Base-by-base conservation (phyloP, 2,329 filamentous ascomycete species). In the Colletotrichum somersetense region DNA sequence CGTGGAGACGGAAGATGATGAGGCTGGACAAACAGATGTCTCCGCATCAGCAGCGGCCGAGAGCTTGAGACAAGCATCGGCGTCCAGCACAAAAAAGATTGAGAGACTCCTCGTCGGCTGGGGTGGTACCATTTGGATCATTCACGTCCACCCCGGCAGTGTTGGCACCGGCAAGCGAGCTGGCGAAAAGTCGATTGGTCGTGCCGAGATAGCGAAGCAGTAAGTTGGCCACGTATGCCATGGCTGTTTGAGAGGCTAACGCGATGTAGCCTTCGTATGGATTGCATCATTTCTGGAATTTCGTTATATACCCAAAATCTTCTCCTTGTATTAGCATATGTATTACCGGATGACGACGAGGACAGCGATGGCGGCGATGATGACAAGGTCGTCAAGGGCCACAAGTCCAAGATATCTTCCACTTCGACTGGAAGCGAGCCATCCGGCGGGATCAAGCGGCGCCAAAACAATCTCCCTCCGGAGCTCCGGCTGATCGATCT, bases 251-350 rank as follows among this genome's bases (percentile, higher is more conserved):
- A 16, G 46, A 42, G 16, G 56, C 80, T 83, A 76, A 83, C 79
- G 33, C 74, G 62, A 35, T 35, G 23, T 75, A 95, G 92, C 83
- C 89, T 98, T 83, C 93, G 95, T 78, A 97, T 96, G 83, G 96
- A 99, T 85, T 98, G 96, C 86, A 95, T 97, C 81, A 94, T 99
- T 85, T 97, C 96, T 80, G 96, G 96, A 78, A 92, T 99, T 82
- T 97, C 96, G 75, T 88, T 99, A 83, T 98, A 98, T 90, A 97
- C 95, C 80, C 94, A 94, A 80, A 96, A 90, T 79, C 87, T 97
- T 76, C 88, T 99, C 81, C 89, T 97, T 77, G 92, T 98, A 78
- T 92, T 99, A 83, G 95, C 95, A 79, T 98, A 97, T 83, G 91
- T 95, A 78, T 91, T 91, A 73, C 89, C 91, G 48, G 93, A 94